These are phyloP conservation scores for Myriosclerotinia scirpicola DNA, from an alignment of 2,329 filamentous ascomycete species.

Conservation along the genomic window DNA sequence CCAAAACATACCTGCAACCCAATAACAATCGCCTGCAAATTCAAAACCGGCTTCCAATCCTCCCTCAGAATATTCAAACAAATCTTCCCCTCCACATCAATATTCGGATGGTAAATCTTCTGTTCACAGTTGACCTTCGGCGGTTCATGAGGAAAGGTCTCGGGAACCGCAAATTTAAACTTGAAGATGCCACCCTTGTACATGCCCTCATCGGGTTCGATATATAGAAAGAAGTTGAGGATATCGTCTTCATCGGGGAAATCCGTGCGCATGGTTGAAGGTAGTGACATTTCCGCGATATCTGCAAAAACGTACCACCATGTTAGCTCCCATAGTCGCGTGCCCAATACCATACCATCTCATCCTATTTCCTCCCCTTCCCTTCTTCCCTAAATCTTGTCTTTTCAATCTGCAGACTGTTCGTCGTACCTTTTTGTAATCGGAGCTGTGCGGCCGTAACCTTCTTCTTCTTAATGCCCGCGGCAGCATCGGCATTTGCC, in stretches of 20 bases:
- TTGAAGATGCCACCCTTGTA: constrained; percentile 87
- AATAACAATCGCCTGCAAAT: constrained; percentile 94
- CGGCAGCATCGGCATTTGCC: constrained; percentile 73
- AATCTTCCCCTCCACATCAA: constrained; percentile 95
- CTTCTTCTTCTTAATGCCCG: constrained; percentile 91
- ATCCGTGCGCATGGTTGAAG: constrained; percentile 75
- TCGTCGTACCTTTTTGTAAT: constrained; percentile 81
- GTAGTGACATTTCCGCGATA: constrained; percentile 76
- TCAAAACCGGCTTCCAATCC: constrained; percentile 98
- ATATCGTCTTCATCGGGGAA: constrained; percentile 85
- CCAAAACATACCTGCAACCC: constrained; percentile 69
- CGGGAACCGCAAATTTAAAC: constrained; percentile 89
- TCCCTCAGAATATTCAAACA: constrained; percentile 96
- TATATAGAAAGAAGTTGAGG: constrained; percentile 77
- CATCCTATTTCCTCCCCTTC: no score
- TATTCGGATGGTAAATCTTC: constrained; percentile 99
- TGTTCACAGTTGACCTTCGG: constrained; percentile 96
- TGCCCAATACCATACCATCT: background rate
- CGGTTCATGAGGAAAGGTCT: constrained; percentile 95
- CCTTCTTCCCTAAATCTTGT: background rate
- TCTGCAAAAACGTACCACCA: constrained; percentile 51
- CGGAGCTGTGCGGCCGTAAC: constrained; percentile 94
- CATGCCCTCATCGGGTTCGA: constrained; percentile 81
- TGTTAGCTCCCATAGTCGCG: constrained; percentile 2
- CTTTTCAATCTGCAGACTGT: no score